These are phyloP conservation scores for Tetracentron sinense DNA, from an alignment of 164 flowering plant genomes.

Conservation along the genomic window DNA sequence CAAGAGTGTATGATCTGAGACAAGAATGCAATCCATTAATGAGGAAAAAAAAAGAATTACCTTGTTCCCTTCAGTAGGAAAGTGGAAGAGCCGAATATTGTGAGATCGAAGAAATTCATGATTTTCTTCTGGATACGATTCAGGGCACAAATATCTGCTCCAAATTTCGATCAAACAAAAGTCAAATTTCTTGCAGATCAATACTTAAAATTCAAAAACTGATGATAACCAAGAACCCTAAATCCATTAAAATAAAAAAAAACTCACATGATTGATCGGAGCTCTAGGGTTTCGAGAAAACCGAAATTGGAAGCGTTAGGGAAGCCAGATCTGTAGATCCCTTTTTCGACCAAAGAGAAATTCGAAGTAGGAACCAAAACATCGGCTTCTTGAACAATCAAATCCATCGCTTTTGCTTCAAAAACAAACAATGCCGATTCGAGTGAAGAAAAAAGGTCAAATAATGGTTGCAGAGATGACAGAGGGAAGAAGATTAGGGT, in stretches of 20 bases:
- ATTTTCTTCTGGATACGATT: constrained; percentile 60
- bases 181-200: not conserved
- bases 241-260: not conserved
- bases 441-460: not conserved
- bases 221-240: not conserved
- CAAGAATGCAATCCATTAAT: not conserved
- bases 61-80: constrained; percentile 62
- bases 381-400: constrained; percentile 21
- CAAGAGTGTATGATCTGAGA: too few relatives aligned
- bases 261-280: constrained; percentile 53
- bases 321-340: constrained; percentile 50
- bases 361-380: constrained; percentile 42
- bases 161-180: not conserved
- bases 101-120: constrained; percentile 39
- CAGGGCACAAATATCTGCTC: constrained; percentile 70
- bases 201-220: not conserved
- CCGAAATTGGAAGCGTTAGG: constrained; percentile 40
- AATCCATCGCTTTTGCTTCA: constrained; percentile 17
- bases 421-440: not conserved
- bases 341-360: constrained; percentile 58
- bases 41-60: constrained; percentile 22
- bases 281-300: constrained; percentile 51
- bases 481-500: not conserved
- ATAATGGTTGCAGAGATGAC: not conserved
- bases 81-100: constrained; percentile 52